phyloP scores from a whole-genome alignment of 345 rosid species.

The Streptanthus diversifolius region DNA sequence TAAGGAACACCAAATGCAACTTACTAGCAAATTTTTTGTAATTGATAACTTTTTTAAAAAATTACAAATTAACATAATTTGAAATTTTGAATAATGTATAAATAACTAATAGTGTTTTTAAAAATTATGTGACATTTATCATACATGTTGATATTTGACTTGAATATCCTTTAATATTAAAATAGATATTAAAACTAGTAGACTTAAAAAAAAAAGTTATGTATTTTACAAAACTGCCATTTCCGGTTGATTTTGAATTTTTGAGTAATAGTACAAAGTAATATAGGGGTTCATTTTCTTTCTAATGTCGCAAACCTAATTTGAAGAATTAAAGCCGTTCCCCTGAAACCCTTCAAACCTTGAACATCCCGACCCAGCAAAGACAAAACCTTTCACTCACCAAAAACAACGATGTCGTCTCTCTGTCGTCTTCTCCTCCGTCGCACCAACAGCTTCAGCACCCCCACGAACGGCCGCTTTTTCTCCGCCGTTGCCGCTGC shows the following conservation, averaged over 20 bases:
- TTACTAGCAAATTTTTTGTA: background rate
- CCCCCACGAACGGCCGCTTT: constrained; percentile 24
- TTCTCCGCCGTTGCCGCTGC: constrained; percentile 30
- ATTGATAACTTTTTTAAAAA: background rate
- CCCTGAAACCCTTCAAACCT: background rate
- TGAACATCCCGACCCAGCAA: background rate
- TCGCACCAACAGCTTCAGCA: constrained; percentile 31
- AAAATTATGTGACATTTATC: no score
- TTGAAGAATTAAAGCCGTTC: background rate
- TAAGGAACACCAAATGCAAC: background rate
- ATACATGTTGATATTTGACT: no score
- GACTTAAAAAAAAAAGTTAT: no score
- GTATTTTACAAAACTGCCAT: no score
- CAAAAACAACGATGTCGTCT: constrained; percentile 33
- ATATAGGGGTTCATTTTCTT: background rate
- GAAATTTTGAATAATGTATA: background rate
- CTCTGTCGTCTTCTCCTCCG: constrained; percentile 42
- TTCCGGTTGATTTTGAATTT: no score
- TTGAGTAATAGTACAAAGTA: no score
- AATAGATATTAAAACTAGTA: no score
- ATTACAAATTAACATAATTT: background rate
- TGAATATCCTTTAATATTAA: no score
- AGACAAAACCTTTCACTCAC: background rate
- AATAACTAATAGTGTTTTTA: no score
- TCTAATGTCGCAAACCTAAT: constrained; percentile 3